Percentiles rank a stretch among this genome's conserved stretches.
These are phyloP conservation scores for Elaphomyces granulatus DNA, from an alignment of 495 filamentous ascomycete species.

Conservation along the genomic window DNA sequence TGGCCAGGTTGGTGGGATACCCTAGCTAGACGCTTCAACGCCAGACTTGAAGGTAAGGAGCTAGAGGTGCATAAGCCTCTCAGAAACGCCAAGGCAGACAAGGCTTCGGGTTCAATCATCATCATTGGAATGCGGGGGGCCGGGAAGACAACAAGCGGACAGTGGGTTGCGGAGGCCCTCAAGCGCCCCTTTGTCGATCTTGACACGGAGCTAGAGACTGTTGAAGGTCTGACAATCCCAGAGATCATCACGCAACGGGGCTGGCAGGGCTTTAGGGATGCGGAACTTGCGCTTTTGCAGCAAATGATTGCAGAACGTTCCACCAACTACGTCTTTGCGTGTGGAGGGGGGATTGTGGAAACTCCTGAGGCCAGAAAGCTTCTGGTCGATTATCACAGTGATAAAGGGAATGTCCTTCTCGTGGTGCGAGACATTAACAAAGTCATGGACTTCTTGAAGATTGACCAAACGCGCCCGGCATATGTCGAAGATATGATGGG, in stretches of 20 bases:
- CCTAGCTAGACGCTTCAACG: constrained; percentile 58
- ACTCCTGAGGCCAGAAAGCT: constrained; percentile 65
- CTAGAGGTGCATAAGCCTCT: constrained; percentile 29
- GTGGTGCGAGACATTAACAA: constrained; percentile 78
- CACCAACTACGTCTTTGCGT: constrained; percentile 72
- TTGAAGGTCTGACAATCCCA: constrained; percentile 60
- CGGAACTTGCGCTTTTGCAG: constrained; percentile 62
- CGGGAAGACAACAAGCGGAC: constrained; percentile 87
- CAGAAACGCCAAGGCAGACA: constrained; percentile 17
- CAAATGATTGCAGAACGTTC: constrained; percentile 59
- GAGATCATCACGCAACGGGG: constrained; percentile 65
- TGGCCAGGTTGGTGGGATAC: constrained; percentile 99
- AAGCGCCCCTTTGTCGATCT: constrained; percentile 72
- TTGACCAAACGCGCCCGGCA: constrained; percentile 83
- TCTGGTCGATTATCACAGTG: constrained; percentile 56
- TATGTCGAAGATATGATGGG: constrained; percentile 89
- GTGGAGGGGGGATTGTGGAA: constrained; percentile 88
- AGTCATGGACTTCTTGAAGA: constrained; percentile 78
- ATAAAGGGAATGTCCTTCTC: constrained; percentile 76
- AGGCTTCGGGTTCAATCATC: constrained; percentile 51
- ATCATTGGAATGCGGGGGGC: constrained; percentile 97
- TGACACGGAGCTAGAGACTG: constrained; percentile 68
- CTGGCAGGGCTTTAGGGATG: constrained; percentile 79
- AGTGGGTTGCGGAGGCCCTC: constrained; percentile 63
- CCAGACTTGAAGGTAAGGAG: constrained; percentile 57